Conservation (phyloP, 352 stramenopile genomes). For the Pythium brachiatum region DNA sequence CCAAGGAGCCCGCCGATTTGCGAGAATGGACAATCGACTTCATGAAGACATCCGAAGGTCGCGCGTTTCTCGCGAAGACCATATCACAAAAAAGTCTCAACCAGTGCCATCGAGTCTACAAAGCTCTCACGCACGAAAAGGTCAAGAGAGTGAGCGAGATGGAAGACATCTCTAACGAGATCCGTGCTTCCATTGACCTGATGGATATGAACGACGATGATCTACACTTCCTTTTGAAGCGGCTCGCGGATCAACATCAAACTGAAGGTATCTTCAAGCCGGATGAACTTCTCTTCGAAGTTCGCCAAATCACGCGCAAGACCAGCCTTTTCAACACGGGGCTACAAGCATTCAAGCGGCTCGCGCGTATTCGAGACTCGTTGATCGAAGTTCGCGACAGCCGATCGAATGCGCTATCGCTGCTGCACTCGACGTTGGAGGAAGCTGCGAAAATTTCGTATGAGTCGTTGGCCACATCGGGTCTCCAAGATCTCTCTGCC, state of each 20-base stretch:
- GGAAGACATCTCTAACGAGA: conserved; percentile 40
- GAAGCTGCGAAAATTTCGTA: conserved; percentile 43
- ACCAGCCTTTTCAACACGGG: conserved; percentile 47
- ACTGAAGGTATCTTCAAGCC: not conserved
- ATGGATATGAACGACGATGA: conserved; percentile 49
- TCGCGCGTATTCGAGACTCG: conserved; percentile 26
- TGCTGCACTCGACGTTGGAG: conserved; percentile 42
- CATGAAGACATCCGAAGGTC: not conserved
- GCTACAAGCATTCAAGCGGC: conserved; percentile 27
- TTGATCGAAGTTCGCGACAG: conserved; percentile 46
- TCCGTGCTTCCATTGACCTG: conserved; percentile 41
- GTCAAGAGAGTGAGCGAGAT: conserved; percentile 49
- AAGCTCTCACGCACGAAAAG: conserved; percentile 59
- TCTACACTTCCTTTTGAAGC: conserved; percentile 21
- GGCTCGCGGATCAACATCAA: not conserved
- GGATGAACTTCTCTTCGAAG: conserved; percentile 19
- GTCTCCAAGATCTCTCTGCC: conserved; percentile 9
- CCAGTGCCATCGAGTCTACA: conserved; percentile 42
- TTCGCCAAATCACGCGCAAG: conserved; percentile 36
- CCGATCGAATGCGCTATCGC: conserved; percentile 38
- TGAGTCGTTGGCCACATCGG: conserved; percentile 21
- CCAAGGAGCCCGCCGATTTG: not conserved
- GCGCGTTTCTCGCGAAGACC: not conserved
- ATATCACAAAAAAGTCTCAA: conserved; percentile 23
- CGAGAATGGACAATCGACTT: not conserved